Conservation (phyloP, 208 protist genomes). For the Leishmania arabica region DNA sequence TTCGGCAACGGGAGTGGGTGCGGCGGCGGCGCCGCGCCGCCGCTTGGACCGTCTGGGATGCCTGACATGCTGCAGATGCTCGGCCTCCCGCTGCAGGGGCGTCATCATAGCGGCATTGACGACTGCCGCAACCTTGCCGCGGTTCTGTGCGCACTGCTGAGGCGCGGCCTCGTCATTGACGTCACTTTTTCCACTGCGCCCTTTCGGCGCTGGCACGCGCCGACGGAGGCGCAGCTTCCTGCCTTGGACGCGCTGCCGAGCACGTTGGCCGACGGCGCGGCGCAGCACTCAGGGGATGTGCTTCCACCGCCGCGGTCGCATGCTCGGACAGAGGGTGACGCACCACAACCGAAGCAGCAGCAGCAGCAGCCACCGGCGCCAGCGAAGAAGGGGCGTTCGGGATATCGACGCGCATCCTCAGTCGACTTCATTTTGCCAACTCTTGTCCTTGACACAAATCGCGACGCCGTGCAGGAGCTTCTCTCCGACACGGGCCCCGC, state of each 20-base stretch:
- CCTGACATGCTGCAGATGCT: constrained; percentile 71
- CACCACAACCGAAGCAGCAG: not conserved
- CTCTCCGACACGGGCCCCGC: constrained; percentile 3
- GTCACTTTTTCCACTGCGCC: constrained; percentile 24
- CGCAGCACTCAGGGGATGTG: not conserved
- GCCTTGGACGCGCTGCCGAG: constrained; percentile 15
- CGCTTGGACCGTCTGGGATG: constrained; percentile 32
- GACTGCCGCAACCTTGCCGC: constrained; percentile 94
- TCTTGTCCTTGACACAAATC: constrained; percentile 24
- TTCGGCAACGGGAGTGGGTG: not conserved
- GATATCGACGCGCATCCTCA: not conserved
- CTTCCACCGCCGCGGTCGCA: not conserved
- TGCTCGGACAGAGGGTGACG: not conserved
- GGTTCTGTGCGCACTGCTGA: constrained; percentile 57
- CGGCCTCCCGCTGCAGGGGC: constrained; percentile 65
- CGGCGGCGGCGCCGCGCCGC: not conserved
- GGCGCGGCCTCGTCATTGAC: constrained; percentile 39
- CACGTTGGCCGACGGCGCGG: constrained; percentile 9
- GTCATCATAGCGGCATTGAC: constrained; percentile 94
- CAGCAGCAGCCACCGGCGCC: not conserved
- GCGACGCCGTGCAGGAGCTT: constrained; percentile 42
- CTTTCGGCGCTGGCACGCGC: constrained; percentile 22
- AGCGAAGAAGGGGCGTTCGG: not conserved
- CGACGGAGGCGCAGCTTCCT: constrained; percentile 8
- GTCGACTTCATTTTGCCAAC: not conserved